These are phyloP conservation scores for Tetrahymena thermophila DNA, from an alignment of 73 alveolate genomes.

Conservation along the genomic window DNA sequence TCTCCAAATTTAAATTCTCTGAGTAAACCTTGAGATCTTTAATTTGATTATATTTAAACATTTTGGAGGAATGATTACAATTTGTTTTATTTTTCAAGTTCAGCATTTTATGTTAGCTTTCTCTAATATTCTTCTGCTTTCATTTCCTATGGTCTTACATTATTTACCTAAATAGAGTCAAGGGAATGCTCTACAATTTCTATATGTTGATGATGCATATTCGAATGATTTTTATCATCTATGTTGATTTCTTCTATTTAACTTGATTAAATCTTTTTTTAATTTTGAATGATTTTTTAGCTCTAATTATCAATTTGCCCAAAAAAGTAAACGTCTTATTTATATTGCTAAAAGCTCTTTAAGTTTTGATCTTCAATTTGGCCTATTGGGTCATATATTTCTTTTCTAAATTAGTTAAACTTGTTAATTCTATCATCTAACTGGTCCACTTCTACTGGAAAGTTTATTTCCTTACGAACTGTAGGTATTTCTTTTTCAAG, in stretches of 20 bases:
- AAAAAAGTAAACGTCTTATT: background rate
- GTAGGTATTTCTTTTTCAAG: background rate
- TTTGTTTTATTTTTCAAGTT: background rate
- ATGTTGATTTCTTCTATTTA: background rate
- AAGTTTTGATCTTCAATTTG: background rate
- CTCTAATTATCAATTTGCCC: background rate
- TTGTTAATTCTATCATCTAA: background rate
- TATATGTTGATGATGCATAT: background rate
- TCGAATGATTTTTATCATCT: background rate
- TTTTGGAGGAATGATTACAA: background rate
- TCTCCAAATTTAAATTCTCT: background rate
- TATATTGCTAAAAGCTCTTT: background rate
- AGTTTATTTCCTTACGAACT: background rate
- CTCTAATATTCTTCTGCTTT: background rate
- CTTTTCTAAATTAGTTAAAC: background rate
- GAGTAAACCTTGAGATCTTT: background rate
- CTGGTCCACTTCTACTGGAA: background rate
- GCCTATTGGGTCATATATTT: background rate
- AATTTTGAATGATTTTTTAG: background rate
- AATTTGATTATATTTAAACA: background rate
- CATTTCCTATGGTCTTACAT: background rate
- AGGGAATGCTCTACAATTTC: background rate
- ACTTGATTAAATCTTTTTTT: background rate
- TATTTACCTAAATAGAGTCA: background rate
- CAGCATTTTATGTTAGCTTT: background rate